Conservation (phyloP, 176 grass and related monocot species). For the Tillandsia leiboldiana region DNA sequence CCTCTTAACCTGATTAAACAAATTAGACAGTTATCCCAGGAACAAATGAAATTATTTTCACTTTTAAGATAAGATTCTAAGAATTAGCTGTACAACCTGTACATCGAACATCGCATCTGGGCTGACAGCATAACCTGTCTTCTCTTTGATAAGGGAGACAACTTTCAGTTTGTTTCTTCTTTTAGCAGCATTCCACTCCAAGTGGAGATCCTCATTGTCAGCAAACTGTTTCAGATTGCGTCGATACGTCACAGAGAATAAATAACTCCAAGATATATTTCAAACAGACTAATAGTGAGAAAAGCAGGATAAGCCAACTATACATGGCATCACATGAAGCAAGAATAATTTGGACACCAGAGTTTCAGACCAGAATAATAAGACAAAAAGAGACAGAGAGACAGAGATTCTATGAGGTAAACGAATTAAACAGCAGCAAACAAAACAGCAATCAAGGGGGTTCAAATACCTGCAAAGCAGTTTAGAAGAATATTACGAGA, state of each 20-base stretch:
- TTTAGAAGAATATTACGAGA: too few relatives aligned
- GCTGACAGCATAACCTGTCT: slow-evolving; percentile 91
- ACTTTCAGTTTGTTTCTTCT: slow-evolving; percentile 74
- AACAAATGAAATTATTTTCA: not conserved
- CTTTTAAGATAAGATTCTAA: not conserved
- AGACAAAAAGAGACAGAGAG: too few relatives aligned
- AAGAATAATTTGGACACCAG: too few relatives aligned
- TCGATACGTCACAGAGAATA: not conserved
- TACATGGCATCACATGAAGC: too few relatives aligned
- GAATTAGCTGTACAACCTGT: slow-evolving; percentile 37
- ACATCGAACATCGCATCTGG: slow-evolving; percentile 98
- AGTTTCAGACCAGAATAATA: too few relatives aligned
- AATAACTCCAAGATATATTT: not conserved
- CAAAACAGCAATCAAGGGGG: too few relatives aligned
- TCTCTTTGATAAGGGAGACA: slow-evolving; percentile 75
- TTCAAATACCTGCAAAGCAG: too few relatives aligned
- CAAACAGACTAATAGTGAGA: not conserved
- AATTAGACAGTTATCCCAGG: slow-evolving; percentile 14
- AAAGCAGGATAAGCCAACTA: too few relatives aligned
- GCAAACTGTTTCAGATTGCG: slow-evolving; percentile 48
- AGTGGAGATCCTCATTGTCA: slow-evolving; percentile 71
- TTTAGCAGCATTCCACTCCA: slow-evolving; percentile 76
- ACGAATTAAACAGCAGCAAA: too few relatives aligned
- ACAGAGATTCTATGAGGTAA: too few relatives aligned
- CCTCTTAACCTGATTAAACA: slow-evolving; percentile 69